These are phyloP conservation scores for Populus ilicifolia DNA, from an alignment of 345 rosid genomes.

Conservation along the genomic window DNA sequence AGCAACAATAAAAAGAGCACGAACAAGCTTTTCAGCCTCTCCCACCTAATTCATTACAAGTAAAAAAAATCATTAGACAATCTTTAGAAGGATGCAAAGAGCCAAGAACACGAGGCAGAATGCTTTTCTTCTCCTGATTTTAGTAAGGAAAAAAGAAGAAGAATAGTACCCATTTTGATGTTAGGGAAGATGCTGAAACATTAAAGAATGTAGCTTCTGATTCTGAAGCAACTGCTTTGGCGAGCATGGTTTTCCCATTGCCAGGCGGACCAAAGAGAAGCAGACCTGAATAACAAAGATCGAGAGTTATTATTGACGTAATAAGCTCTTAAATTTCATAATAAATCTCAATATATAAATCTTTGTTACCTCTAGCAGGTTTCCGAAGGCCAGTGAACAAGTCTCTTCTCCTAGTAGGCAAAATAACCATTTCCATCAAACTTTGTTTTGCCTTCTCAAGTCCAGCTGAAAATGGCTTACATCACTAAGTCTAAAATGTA, in stretches of 20 bases:
- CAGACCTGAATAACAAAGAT: conserved; percentile 50
- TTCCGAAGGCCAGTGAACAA: conserved; percentile 93
- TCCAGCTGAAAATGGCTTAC: conserved; percentile 59
- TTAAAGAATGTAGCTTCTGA: conserved; percentile 94
- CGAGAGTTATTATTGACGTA: neutral
- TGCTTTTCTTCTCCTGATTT: neutral
- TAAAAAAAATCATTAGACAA: neutral
- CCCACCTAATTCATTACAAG: conserved; percentile 59
- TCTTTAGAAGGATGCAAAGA: neutral
- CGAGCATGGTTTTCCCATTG: conserved; percentile 98
- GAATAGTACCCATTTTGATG: conserved; percentile 84
- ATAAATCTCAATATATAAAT: neutral
- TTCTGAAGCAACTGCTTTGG: conserved; percentile 97
- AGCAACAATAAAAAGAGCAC: conserved; percentile 87
- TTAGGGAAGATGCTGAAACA: conserved; percentile 89
- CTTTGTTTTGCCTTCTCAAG: conserved; percentile 96
- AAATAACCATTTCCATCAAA: conserved; percentile 91
- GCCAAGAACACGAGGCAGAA: conserved; percentile 10
- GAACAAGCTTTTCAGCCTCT: conserved; percentile 94
- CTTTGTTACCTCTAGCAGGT: conserved; percentile 81
- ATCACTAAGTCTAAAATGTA: conserved; percentile 16
- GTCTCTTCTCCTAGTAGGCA: conserved; percentile 89
- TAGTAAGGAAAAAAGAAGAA: neutral
- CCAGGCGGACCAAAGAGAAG: conserved; percentile 99
- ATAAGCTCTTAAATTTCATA: conserved; percentile 6